These are phyloP conservation scores for Cutaneotrichosporon mucoides DNA, from an alignment of 1,284 basidiomycete species.

Conservation along the genomic window DNA sequence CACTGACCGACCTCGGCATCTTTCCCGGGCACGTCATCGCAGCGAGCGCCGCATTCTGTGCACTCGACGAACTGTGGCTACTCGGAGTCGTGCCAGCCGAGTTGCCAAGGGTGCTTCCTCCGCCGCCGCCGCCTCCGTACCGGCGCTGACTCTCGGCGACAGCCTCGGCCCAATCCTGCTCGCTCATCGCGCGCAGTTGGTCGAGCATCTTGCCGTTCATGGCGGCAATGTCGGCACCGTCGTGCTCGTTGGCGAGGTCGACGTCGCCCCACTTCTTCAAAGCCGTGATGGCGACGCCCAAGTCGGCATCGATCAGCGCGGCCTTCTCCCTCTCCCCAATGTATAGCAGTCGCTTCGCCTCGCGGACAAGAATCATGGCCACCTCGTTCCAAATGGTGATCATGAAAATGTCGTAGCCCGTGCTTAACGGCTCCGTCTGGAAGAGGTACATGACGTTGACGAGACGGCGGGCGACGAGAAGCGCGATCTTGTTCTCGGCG, in stretches of 20 bases:
- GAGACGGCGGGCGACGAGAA: conserved; percentile 29
- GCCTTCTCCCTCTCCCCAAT: conserved; percentile 14
- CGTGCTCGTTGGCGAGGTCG: conserved; percentile 20
- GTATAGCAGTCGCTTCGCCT: conserved; percentile 24
- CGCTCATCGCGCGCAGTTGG: conserved; percentile 20
- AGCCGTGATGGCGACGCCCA: conserved; percentile 26
- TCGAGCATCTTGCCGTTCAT: conserved; percentile 31
- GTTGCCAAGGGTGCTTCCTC: neutral
- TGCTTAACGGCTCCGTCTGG: conserved; percentile 20
- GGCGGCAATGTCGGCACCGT: conserved; percentile 27
- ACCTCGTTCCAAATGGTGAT: conserved; percentile 32
- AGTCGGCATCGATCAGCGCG: conserved; percentile 26
- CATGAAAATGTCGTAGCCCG: conserved; percentile 27
- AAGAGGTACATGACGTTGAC: conserved; percentile 28
- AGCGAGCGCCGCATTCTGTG: too few species aligned
- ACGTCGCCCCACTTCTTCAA: conserved; percentile 28
- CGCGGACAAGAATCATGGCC: conserved; percentile 29
- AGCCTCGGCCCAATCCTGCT: conserved; percentile 26
- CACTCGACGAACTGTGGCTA: too few species aligned
- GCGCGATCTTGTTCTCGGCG: conserved; percentile 22
- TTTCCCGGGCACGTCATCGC: too few species aligned
- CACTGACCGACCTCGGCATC: too few species aligned
- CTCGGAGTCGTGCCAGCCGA: too few species aligned
- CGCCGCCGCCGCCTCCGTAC: conserved; percentile 12
- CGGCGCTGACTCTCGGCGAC: conserved; percentile 20